Percentiles rank a stretch among this genome's conserved stretches.
Evolutionary conservation across 257 asterid genomes (phyloP).

Genomic region (Anisodus tanguticus): DNA sequence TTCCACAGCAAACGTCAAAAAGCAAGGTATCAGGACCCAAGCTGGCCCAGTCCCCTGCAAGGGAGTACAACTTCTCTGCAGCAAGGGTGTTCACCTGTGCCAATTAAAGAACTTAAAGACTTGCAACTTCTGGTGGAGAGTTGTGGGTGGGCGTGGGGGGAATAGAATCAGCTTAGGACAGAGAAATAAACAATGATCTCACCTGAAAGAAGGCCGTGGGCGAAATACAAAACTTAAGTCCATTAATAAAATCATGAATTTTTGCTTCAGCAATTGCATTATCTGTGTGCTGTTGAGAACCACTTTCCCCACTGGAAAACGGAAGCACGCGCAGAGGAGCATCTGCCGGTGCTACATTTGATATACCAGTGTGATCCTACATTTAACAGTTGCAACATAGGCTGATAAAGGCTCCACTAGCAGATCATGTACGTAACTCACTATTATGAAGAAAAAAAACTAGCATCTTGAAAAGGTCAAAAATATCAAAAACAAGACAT

Average conservation of each 20-base stretch:
- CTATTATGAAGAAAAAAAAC: constrained; percentile 6
- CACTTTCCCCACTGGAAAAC: constrained; percentile 47
- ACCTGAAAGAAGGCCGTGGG: constrained; percentile 99
- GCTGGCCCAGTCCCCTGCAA: constrained; percentile 98
- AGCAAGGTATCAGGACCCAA: constrained; percentile 91
- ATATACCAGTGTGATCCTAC: constrained; percentile 95
- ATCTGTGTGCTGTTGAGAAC: constrained; percentile 50
- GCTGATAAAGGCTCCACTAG: background rate
- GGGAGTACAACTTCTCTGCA: constrained; percentile 90
- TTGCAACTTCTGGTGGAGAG: background rate
- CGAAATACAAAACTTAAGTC: constrained; percentile 81
- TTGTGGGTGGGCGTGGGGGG: background rate
- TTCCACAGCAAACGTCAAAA: constrained; percentile 97
- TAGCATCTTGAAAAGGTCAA: constrained; percentile 17
- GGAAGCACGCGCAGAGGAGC: constrained; percentile 71
- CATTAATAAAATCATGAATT: constrained; percentile 83
- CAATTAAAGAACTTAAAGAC: constrained; percentile 22
- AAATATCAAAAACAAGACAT: background rate
- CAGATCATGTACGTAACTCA: background rate
- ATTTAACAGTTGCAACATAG: constrained; percentile 34
- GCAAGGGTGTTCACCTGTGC: constrained; percentile 96
- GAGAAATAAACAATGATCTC: constrained; percentile 25
- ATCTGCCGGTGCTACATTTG: constrained; percentile 96
- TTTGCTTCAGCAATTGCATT: constrained; percentile 68
- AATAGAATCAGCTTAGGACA: constrained; percentile 18